Conservation (phyloP, 495 filamentous ascomycete species). For the Penicillium steckii region DNA sequence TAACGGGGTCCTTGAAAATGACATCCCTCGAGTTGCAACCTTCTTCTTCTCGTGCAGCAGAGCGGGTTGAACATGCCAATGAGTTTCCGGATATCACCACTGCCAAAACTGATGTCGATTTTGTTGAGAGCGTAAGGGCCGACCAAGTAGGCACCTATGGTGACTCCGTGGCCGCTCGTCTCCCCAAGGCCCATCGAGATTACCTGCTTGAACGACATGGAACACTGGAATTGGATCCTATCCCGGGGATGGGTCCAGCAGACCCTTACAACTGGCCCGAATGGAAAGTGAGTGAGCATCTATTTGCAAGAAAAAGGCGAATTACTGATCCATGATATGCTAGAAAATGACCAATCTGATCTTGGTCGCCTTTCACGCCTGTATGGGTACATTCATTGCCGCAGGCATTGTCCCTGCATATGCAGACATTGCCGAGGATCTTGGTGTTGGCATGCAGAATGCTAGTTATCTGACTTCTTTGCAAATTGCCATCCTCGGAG, state of each 20-base stretch:
- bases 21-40: slow-evolving; percentile 22
- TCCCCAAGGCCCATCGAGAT: slow-evolving; percentile 43
- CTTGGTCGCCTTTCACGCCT: slow-evolving; percentile 54
- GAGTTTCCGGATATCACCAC: not conserved
- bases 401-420: slow-evolving; percentile 53
- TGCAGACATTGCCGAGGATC: slow-evolving; percentile 40
- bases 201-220: slow-evolving; percentile 55
- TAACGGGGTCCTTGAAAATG: slow-evolving; percentile 15
- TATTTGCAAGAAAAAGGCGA: not conserved
- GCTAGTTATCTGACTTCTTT: slow-evolving; percentile 51
- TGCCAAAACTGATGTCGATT: slow-evolving; percentile 29
- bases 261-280: slow-evolving; percentile 58
- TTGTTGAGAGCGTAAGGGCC: slow-evolving; percentile 33
- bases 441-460: slow-evolving; percentile 36
- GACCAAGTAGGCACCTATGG: slow-evolving; percentile 26
- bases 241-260: slow-evolving; percentile 47
- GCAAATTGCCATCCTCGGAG: slow-evolving; percentile 50
- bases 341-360: slow-evolving; percentile 55
- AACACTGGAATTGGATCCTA: slow-evolving; percentile 51
- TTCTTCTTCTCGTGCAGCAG: slow-evolving; percentile 18
- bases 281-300: slow-evolving; percentile 46
- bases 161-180: slow-evolving; percentile 29
- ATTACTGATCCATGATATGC: slow-evolving; percentile 8
- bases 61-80: slow-evolving; percentile 10
- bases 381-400: slow-evolving; percentile 57